These are phyloP conservation scores for Globisporangium apiculatum DNA, from an alignment of 352 stramenopile genomes.

Conservation along the genomic window DNA sequence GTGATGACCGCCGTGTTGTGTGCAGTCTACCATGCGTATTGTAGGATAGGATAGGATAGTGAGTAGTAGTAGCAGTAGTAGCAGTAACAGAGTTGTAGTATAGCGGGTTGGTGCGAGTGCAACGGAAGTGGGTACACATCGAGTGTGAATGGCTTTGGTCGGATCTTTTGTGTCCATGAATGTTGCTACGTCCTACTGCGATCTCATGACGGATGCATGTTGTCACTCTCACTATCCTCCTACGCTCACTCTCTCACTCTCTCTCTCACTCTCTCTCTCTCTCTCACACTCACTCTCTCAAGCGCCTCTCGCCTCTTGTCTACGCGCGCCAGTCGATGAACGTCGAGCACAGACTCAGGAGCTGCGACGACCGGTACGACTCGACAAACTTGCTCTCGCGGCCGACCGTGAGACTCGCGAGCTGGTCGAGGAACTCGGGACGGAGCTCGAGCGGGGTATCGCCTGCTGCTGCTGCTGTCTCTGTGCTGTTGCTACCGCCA, in stretches of 20 bases:
- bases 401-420: slow-evolving; percentile 33
- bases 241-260: background rate
- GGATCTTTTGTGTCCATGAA: too few species aligned
- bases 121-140: too few species aligned
- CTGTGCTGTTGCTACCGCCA: background rate
- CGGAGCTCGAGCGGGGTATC: slow-evolving; percentile 34
- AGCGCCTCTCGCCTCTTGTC: background rate
- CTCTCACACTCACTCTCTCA: background rate
- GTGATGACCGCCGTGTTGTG: background rate
- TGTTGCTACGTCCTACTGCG: background rate
- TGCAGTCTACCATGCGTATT: too few species aligned
- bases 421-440: slow-evolving; percentile 33
- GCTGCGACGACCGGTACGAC: slow-evolving; percentile 41
- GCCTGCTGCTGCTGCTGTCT: background rate
- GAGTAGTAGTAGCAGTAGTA: too few species aligned
- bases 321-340: slow-evolving; percentile 60
- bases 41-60: too few species aligned
- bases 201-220: background rate
- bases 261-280: background rate
- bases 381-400: slow-evolving; percentile 50
- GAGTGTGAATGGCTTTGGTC: too few species aligned
- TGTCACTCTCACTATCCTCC: background rate
- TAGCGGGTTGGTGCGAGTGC: too few species aligned
- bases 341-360: slow-evolving; percentile 48
- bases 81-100: too few species aligned